Evolutionary conservation across 2,329 filamentous ascomycete species (phyloP), one percentile per base, ranked within the genome.

Genomic region (Zymoseptoria ardabiliae): DNA sequence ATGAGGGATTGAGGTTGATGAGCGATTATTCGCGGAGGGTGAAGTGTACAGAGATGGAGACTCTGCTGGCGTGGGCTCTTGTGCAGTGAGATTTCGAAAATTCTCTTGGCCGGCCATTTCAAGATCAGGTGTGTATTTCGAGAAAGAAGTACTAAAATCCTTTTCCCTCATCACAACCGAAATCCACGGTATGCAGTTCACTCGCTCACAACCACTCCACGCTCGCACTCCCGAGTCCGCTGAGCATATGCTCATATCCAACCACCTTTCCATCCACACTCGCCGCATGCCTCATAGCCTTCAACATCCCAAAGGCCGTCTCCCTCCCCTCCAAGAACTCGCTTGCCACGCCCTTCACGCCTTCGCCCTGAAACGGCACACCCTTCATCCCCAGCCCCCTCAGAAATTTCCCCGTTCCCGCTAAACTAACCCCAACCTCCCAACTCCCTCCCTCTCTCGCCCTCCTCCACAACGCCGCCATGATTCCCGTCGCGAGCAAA

Each of bases 361-460:
- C 71, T 1, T 63, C 66, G 0, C 74, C 79, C 3, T 73, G 69
- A 61, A 77, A 79, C 59, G 81, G 82, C 0, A 82, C 82, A 13
- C 85, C 65, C 30, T 79, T 82, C 23, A 80, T 73, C 0, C 82
- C 82, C 13, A 85, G 65, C 28, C 79, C 82, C 25, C 80, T 73
- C 45, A 85, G 67, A 67, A 84, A 85, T 64, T 79, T 82, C 79
- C 80, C 81, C 2, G 77, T 75, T 0, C 79, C 82, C 0, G 81
- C 82, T 2, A 85, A 73, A 7, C 80, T 83, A 0, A 84, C 81
- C 25, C 81, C 73, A 0, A 85, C 78, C n/a, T 76, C 68, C 68
- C 79, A 85, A 0, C 77, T 74, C 0, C 79, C 78, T 1, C 79
- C 80, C 19, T 76, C 72, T 0, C 63, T 71, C 0, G 75, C 75